These are phyloP conservation scores for Ehretia macrophylla DNA, from an alignment of 257 asterid genomes.

Conservation along the genomic window DNA sequence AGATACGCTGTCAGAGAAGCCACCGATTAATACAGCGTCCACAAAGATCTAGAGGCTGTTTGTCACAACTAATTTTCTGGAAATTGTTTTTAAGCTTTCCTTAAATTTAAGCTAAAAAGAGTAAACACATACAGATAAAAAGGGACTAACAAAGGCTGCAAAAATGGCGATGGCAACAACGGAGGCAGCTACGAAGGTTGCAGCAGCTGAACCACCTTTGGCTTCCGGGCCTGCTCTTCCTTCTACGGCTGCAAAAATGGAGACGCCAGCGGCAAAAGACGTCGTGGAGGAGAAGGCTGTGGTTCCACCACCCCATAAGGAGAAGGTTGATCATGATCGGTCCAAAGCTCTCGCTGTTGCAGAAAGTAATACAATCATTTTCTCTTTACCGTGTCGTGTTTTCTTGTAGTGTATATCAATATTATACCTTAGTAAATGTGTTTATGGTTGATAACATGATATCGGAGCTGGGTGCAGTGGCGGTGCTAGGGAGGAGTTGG, in stretches of 20 bases:
- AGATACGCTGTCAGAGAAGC: no score
- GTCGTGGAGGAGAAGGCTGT: conserved; percentile 38
- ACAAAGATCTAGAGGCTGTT: no score
- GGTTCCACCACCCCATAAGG: conserved; percentile 28
- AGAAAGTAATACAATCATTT: conserved; percentile 8
- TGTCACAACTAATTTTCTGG: no score
- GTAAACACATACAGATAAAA: no score
- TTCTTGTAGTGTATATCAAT: not conserved
- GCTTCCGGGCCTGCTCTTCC: conserved; percentile 34
- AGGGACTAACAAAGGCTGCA: no score
- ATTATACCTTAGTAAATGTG: not conserved
- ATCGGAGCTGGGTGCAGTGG: no score
- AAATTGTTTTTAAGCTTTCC: no score
- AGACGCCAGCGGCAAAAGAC: conserved; percentile 18
- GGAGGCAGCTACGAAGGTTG: conserved; percentile 6
- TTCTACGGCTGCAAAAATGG: conserved; percentile 8
- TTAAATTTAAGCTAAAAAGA: no score
- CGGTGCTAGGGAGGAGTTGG: no score
- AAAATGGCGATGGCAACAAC: conserved; percentile 20
- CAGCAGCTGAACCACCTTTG: conserved; percentile 36
- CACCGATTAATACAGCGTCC: no score
- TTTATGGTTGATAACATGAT: no score
- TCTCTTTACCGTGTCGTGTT: no score
- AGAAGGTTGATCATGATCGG: conserved; percentile 15
- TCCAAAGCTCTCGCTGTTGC: conserved; percentile 26